Base-by-base conservation (phyloP, 2,329 filamentous ascomycete species). In the Apiospora pterosperma region DNA sequence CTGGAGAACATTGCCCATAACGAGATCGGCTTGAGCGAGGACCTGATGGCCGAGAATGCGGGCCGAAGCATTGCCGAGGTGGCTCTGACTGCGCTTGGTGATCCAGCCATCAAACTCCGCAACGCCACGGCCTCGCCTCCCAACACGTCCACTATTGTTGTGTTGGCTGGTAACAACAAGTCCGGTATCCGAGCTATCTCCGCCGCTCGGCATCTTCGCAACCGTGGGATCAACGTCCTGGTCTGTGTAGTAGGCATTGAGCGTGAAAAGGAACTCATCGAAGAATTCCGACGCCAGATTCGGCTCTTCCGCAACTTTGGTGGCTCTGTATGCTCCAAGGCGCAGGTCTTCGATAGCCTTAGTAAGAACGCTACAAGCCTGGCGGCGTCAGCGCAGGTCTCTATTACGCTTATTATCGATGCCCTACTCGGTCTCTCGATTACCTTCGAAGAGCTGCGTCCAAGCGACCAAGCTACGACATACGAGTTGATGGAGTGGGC, bases 101-200 rank as follows among this genome's bases (percentile, higher is more conserved):
- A 89, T 68, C 87, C 82, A 65, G 88, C 83, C 61, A 86, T 84
- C 74, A 87, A 80, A 76, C 83, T 84, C 59, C 86, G 80, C 59
- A 83, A 75, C 60, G 81, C 69, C 25, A 69, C 73, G 3, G 65
- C 70, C 5, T 74, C 73, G 21, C 70, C 71, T 7, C 75, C 72
- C 58, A 76, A 66, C 41, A 62, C 78, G 34, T 68, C 74, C 63
- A 81, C 83, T 0, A 80, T 88, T 36, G 88, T 97, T 25, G 87
- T 98, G 7, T 83, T 98, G n/a, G 94, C 92, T 0, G 95, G 96
- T n/a, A 98, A 97, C 76, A 95, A 97, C 77, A 93, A 93, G 69
- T 93, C 90, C 0, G 94, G 95, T 42, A 90, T 92, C 41, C 86
- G 95, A 65, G 93, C 93, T 3, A 84, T 98, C 62, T 92, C 93